phyloP scores from a whole-genome alignment of 2,329 filamentous ascomycete genomes.

The Neocucurbitaria cava region DNA sequence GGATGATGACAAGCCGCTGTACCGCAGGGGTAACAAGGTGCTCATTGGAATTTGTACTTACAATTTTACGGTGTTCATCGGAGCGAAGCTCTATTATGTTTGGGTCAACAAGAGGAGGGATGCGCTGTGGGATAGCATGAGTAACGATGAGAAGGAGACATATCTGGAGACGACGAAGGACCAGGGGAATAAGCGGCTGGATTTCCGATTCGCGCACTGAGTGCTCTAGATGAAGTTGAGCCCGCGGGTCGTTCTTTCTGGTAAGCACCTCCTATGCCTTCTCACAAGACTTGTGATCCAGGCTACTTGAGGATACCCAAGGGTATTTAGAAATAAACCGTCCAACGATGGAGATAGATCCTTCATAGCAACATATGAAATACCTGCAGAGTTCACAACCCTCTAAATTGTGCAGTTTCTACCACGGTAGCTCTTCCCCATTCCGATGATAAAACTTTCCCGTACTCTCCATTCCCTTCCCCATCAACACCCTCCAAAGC shows the following conservation, averaged over 20 bases:
- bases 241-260: not conserved
- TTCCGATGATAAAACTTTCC: conserved; percentile 56
- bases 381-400: too few species aligned
- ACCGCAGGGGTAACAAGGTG: conserved; percentile 61
- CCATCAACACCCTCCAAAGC: conserved; percentile 51
- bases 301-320: too few species aligned
- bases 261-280: not conserved
- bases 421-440: conserved; percentile 55
- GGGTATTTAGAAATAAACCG: too few species aligned
- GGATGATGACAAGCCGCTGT: conserved; percentile 58
- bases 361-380: too few species aligned
- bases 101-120: conserved; percentile 54
- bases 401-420: not conserved
- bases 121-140: conserved; percentile 42
- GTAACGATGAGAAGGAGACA: conserved; percentile 40
- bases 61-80: conserved; percentile 59
- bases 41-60: conserved; percentile 60
- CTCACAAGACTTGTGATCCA: too few species aligned
- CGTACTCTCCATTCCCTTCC: conserved; percentile 50
- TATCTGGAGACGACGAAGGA: conserved; percentile 47
- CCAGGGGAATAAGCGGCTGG: conserved; percentile 47
- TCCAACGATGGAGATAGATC: too few species aligned
- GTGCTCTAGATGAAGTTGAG: too few species aligned
- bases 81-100: conserved; percentile 62
- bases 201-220: conserved; percentile 44